Percentiles rank a stretch among this genome's conserved stretches.
phyloP scores from a whole-genome alignment of 495 filamentous ascomycete genomes.

The Clohesyomyces aquaticus region DNA sequence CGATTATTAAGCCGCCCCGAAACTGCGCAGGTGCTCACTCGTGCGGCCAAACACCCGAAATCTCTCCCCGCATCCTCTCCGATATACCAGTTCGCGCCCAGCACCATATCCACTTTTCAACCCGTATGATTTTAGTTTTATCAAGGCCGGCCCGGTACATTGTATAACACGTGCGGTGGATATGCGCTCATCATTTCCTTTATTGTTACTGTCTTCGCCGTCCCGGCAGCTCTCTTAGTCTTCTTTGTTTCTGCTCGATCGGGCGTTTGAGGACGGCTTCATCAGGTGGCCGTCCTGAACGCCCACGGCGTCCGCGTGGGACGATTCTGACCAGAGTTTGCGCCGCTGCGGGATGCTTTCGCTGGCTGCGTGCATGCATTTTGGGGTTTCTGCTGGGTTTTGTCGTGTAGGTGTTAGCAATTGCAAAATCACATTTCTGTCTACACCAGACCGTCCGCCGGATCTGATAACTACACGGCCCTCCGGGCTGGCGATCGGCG shows the following conservation, averaged over 20 bases:
- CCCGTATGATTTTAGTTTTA: slow-evolving; percentile 36
- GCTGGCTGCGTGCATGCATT: slow-evolving; percentile 29
- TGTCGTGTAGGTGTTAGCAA: neutral
- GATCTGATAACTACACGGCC: no score
- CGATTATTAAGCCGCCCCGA: no score
- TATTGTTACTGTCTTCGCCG: slow-evolving; percentile 4
- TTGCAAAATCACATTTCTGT: neutral
- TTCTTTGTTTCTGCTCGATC: neutral
- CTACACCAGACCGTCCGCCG: no score
- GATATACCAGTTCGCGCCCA: neutral
- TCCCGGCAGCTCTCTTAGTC: slow-evolving; percentile 1
- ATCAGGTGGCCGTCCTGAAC: neutral
- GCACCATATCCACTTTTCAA: slow-evolving; percentile 26
- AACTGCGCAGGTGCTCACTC: no score
- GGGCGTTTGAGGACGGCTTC: slow-evolving; percentile 8
- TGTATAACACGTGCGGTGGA: slow-evolving; percentile 36
- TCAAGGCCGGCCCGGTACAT: slow-evolving; percentile 38
- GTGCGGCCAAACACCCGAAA: no score
- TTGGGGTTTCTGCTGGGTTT: neutral
- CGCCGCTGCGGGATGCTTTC: slow-evolving; percentile 22
- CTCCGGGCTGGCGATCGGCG: no score
- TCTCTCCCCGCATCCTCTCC: neutral
- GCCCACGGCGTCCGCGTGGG: slow-evolving; percentile 6
- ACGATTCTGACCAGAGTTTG: slow-evolving; percentile 7
- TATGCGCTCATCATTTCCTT: slow-evolving; percentile 20